Evolutionary conservation across 208 protist species (phyloP).

Genomic region (Acanthamoeba royreba): DNA sequence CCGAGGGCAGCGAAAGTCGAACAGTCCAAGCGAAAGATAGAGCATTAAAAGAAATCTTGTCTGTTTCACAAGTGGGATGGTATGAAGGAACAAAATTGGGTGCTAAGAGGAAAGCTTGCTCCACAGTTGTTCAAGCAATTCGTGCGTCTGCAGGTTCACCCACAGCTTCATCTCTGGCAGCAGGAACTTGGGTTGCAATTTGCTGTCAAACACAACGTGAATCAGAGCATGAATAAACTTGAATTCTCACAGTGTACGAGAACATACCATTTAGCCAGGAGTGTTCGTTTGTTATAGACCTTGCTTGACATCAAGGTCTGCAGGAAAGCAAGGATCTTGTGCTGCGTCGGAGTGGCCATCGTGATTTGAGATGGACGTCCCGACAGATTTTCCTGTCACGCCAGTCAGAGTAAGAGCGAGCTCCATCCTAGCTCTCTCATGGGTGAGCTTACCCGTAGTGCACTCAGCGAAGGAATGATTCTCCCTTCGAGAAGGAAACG

Average conservation of each 20-base stretch:
- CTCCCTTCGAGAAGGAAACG: slow-evolving; percentile 6
- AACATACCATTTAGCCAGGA: not conserved
- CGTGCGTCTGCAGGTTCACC: slow-evolving; percentile 1
- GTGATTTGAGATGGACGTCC: not conserved
- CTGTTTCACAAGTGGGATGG: no score
- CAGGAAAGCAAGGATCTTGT: slow-evolving; percentile 12
- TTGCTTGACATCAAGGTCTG: not conserved
- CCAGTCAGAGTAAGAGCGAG: not conserved
- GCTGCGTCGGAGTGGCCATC: not conserved
- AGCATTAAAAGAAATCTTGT: no score
- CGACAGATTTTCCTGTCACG: not conserved
- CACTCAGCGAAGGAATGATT: not conserved
- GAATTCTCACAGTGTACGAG: not conserved
- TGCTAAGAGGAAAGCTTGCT: not conserved
- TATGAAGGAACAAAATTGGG: no score
- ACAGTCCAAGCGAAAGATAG: no score
- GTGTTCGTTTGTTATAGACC: not conserved
- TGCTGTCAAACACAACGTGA: not conserved
- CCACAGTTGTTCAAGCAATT: not conserved
- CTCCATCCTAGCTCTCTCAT: not conserved
- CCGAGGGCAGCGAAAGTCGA: no score
- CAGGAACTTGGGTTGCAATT: not conserved
- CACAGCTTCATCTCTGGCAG: slow-evolving; percentile 27
- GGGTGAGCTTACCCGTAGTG: not conserved
- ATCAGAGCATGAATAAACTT: not conserved